A percentile compares a stretch with the other conserved stretches of the same genome.
These are phyloP conservation scores for Lathyrus tuberosus DNA, from an alignment of 306 rosid genomes.

Conservation along the genomic window DNA sequence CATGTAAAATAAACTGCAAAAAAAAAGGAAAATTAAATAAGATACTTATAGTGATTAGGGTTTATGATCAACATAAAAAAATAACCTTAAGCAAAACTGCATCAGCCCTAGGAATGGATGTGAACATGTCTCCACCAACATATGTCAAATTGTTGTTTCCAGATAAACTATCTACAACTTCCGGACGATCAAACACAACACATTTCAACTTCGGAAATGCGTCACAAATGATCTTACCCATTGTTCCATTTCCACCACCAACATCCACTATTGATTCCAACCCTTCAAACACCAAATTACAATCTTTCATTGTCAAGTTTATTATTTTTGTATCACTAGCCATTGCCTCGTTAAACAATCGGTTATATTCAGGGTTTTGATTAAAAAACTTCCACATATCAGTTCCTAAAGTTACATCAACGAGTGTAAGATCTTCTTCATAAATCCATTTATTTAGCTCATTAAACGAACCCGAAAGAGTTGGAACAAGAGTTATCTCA, in stretches of 20 bases:
- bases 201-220: constrained; percentile 7
- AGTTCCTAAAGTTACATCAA: neutral
- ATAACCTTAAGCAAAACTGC: constrained; percentile 10
- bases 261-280: neutral
- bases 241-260: constrained; percentile 15
- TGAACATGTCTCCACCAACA: constrained; percentile 21
- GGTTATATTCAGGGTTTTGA: neutral
- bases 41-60: too few relatives aligned
- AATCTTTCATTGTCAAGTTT: neutral
- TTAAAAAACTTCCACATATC: neutral
- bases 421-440: constrained; percentile 6
- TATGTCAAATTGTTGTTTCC: constrained; percentile 2
- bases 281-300: neutral
- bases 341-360: neutral
- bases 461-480: neutral
- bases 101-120: neutral
- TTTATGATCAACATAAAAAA: too few relatives aligned
- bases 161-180: neutral
- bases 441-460: neutral
- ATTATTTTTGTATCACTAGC: constrained; percentile 5
- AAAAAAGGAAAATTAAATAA: too few relatives aligned
- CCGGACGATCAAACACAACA: neutral
- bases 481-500: constrained; percentile 22
- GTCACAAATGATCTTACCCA: neutral
- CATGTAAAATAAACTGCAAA: constrained; percentile 37